These are phyloP conservation scores for Stemphylium lycopersici DNA, from an alignment of 2,329 filamentous ascomycete species.

Conservation along the genomic window DNA sequence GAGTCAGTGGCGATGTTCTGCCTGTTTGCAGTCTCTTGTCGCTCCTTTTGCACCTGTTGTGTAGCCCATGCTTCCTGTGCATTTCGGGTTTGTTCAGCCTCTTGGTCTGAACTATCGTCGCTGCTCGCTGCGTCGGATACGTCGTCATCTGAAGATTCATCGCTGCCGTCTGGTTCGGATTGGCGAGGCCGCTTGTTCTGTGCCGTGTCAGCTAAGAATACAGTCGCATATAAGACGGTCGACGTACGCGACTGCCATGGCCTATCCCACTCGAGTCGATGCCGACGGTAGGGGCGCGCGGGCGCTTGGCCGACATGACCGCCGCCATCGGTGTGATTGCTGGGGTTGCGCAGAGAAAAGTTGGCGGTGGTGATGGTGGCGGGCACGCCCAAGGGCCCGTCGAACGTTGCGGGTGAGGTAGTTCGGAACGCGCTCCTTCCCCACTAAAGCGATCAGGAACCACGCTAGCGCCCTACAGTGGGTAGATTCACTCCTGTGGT, in stretches of 20 bases:
- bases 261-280: slow-evolving; percentile 16
- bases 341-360: background rate
- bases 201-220: slow-evolving; percentile 16
- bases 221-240: background rate
- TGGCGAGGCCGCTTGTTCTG: slow-evolving; percentile 42
- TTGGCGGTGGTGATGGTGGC: background rate
- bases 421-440: slow-evolving; percentile 28
- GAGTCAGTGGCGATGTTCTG: slow-evolving; percentile 76
- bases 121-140: slow-evolving; percentile 14
- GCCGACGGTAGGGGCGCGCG: slow-evolving; percentile 31
- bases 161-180: slow-evolving; percentile 29
- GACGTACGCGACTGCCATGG: slow-evolving; percentile 29
- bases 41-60: slow-evolving; percentile 38
- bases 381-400: slow-evolving; percentile 1
- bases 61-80: slow-evolving; percentile 36
- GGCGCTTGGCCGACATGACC: slow-evolving; percentile 42
- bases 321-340: slow-evolving; percentile 29
- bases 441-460: slow-evolving; percentile 17
- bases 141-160: slow-evolving; percentile 23
- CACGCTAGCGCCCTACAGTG: slow-evolving; percentile 12
- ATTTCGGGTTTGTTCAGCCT: slow-evolving; percentile 23
- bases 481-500: no score
- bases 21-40: slow-evolving; percentile 26
- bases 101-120: slow-evolving; percentile 20
- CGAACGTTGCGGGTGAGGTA: slow-evolving; percentile 8